phyloP scores from a whole-genome alignment of 2,329 filamentous ascomycete genomes.

The Rutstroemia sp. region DNA sequence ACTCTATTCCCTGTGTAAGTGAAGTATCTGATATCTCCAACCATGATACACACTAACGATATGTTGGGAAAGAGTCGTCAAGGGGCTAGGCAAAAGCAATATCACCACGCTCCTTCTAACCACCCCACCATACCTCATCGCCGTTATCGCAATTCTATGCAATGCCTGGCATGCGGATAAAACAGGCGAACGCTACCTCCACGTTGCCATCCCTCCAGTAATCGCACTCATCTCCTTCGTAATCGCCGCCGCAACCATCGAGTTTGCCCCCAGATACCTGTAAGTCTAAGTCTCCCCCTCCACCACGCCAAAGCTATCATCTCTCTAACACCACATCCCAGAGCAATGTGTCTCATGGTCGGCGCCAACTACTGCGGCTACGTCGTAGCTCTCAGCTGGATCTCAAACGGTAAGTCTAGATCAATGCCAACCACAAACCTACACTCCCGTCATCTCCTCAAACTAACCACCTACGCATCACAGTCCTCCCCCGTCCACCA shows the following conservation, averaged over 20 bases:
- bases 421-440: neutral
- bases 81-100: neutral
- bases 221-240: constrained; percentile 16
- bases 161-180: constrained; percentile 12
- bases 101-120: constrained; percentile 2
- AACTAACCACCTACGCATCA: no score
- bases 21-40: neutral
- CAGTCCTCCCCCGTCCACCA: constrained; percentile 30
- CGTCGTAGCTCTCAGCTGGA: constrained; percentile 59
- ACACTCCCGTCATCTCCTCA: no score
- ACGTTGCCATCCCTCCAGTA: constrained; percentile 14
- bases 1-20: constrained; percentile 26
- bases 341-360: constrained; percentile 6
- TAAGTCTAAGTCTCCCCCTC: neutral
- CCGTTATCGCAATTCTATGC: constrained; percentile 12
- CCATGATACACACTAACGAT: neutral
- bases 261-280: constrained; percentile 18
- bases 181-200: constrained; percentile 12
- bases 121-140: constrained; percentile 20
- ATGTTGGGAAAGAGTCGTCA: neutral
- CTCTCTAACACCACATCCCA: neutral
- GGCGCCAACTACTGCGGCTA: constrained; percentile 1
- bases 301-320: neutral
- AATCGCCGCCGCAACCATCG: constrained; percentile 11
- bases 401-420: constrained; percentile 43